Evolutionary conservation across 2,329 filamentous ascomycete genomes (phyloP).

Genomic region (Chaetomiaceae sp.): DNA sequence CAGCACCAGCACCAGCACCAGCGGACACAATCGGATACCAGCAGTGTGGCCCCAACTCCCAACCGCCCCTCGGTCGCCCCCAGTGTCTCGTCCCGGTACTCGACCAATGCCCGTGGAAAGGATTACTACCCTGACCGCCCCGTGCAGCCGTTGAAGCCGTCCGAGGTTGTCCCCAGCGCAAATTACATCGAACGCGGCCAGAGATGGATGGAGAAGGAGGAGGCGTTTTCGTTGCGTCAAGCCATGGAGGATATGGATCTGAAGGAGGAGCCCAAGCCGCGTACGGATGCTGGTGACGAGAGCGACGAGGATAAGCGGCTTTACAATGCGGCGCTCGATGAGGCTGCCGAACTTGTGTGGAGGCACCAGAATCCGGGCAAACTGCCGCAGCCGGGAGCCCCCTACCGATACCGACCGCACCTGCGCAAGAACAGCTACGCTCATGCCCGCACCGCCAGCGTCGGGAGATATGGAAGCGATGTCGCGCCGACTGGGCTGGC

Average conservation of each 20-base stretch:
- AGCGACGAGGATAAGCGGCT: slow-evolving; percentile 57
- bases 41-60: slow-evolving; percentile 26
- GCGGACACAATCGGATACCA: slow-evolving; percentile 29
- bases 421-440: slow-evolving; percentile 68
- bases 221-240: slow-evolving; percentile 62
- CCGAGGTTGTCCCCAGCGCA: slow-evolving; percentile 58
- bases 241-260: slow-evolving; percentile 71
- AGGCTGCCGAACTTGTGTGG: slow-evolving; percentile 75
- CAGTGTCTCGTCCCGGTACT: slow-evolving; percentile 49
- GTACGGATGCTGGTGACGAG: slow-evolving; percentile 19
- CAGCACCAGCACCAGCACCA: slow-evolving; percentile 31
- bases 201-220: slow-evolving; percentile 77
- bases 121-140: slow-evolving; percentile 49
- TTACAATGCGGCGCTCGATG: slow-evolving; percentile 66
- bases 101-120: slow-evolving; percentile 41
- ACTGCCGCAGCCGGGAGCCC: slow-evolving; percentile 54
- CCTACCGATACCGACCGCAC: slow-evolving; percentile 64
- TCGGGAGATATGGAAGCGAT: slow-evolving; percentile 45
- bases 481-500: slow-evolving; percentile 44
- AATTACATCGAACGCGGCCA: slow-evolving; percentile 70
- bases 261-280: slow-evolving; percentile 33
- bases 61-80: slow-evolving; percentile 39
- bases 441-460: slow-evolving; percentile 58
- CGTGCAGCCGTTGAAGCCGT: slow-evolving; percentile 47
- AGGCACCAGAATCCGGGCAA: slow-evolving; percentile 61